Base-by-base conservation (phyloP, 1,284 basidiomycete species). In the Tilletia setariae region DNA sequence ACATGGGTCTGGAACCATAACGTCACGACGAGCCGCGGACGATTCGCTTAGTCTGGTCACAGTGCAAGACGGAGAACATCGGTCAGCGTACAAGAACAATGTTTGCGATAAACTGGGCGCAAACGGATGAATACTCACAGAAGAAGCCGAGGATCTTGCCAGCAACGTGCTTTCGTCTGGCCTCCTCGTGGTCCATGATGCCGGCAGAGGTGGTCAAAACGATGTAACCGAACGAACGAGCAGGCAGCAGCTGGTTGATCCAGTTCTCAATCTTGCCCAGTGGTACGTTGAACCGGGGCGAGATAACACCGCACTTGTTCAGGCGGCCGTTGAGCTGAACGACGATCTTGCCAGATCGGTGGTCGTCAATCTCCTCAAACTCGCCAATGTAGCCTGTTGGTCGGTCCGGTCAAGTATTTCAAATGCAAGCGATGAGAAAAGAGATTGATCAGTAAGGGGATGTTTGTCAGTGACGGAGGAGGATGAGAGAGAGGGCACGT, bases 131-230 rank as follows among this genome's bases (percentile, higher is more conserved):
- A 23, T 11, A 59, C 53, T 59, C 53, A 59, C 53, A 83, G 80
- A 82, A 82, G 76, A 75, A 83, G 67, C 82, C 81, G 64, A 83
- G 77, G 69, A 84, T 83, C 86, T 94, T 94, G 74, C 93, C 92
- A 85, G 92, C 93, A 71, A 94, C 90, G 86, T 98, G 95, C 87
- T 98, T 98, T 84, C 94, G 90, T 86, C 95, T 90, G 68, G 96
- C 96, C 88, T 98, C 95, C 85, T 97, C 93, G 85, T 99, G 96
- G 86, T 98, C 95, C 84, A 98, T 89, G 86, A 99, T 98, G 81
- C 96, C 96, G 65, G 94, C 92, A 62, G 93, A 97, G 70, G 96
- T 98, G 79, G 96, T 95, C 74, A 97, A 87, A 84, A 98, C 97
- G 85, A 98, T 91, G 84, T 91, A 91, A 69, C 95, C 95, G 85